phyloP scores from a whole-genome alignment of 1,284 basidiomycete genomes.

The Cystobasidium slooffiae region DNA sequence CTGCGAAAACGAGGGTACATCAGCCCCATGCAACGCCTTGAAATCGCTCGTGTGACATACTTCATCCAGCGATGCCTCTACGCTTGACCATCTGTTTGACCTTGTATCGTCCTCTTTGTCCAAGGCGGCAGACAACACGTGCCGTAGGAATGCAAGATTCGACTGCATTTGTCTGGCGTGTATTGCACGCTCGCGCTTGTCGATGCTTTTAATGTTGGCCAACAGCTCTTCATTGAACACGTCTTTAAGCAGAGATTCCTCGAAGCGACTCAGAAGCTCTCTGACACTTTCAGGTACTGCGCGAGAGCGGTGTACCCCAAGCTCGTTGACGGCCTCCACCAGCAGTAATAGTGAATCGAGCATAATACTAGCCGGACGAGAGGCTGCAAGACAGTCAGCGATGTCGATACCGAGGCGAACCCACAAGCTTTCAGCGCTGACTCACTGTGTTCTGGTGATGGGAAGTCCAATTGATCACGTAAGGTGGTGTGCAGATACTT shows the following conservation, averaged over 20 bases:
- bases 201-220: background rate
- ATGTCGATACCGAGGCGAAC: background rate
- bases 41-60: too few relatives aligned
- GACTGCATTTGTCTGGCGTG: background rate
- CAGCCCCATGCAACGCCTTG: background rate
- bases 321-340: slow-evolving; percentile 1
- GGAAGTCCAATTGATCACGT: slow-evolving; percentile 1
- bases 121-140: too few relatives aligned
- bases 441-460: background rate
- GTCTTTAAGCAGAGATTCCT: background rate
- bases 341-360: background rate
- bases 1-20: background rate
- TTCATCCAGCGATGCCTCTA: too few relatives aligned
- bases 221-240: slow-evolving; percentile 12
- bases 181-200: background rate
- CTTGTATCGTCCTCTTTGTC: too few relatives aligned
- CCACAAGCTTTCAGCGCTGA: background rate
- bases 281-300: slow-evolving; percentile 4
- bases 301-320: slow-evolving; percentile 15
- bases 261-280: background rate
- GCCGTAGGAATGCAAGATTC: too few relatives aligned
- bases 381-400: slow-evolving; percentile 1
- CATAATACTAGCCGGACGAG: slow-evolving; percentile 1
- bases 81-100: too few relatives aligned
- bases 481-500: background rate